Conservation (phyloP, 257 asterid species). For the Solanum megistacrolobum region DNA sequence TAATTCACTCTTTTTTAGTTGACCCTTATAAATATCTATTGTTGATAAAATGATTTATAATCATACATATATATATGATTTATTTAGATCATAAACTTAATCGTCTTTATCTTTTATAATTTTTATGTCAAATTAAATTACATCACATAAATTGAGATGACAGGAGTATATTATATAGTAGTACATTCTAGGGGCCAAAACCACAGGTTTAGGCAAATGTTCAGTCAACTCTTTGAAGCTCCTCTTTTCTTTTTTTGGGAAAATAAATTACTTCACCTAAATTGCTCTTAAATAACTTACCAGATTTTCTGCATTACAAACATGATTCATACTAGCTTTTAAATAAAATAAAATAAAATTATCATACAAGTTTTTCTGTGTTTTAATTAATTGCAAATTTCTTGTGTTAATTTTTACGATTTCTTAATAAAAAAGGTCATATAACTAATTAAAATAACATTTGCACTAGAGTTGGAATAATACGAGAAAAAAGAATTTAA, state of each 20-base stretch:
- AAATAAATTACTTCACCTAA: not conserved
- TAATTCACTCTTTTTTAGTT: not conserved
- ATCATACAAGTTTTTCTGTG: not conserved
- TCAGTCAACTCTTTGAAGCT: not conserved
- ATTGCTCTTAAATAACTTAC: not conserved
- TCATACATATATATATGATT: too few species aligned
- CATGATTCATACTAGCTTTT: not conserved
- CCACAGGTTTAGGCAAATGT: not conserved
- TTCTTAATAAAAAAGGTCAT: not conserved
- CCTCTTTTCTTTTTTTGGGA: not conserved
- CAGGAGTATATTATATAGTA: too few species aligned
- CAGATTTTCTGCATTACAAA: not conserved
- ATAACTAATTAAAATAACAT: not conserved
- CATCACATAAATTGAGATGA: too few species aligned
- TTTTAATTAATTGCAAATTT: not conserved
- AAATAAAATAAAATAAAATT: not conserved
- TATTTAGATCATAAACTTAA: too few species aligned
- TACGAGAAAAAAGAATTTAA: not conserved
- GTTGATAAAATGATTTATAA: not conserved
- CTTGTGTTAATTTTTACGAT: not conserved
- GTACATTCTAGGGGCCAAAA: not conserved
- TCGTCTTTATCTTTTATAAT: rapidly evolving
- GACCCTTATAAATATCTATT: not conserved
- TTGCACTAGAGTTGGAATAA: not conserved
- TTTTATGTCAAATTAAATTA: too few species aligned